phyloP scores from a whole-genome alignment of 345 rosid genomes.

The Rubroshorea leprosula region DNA sequence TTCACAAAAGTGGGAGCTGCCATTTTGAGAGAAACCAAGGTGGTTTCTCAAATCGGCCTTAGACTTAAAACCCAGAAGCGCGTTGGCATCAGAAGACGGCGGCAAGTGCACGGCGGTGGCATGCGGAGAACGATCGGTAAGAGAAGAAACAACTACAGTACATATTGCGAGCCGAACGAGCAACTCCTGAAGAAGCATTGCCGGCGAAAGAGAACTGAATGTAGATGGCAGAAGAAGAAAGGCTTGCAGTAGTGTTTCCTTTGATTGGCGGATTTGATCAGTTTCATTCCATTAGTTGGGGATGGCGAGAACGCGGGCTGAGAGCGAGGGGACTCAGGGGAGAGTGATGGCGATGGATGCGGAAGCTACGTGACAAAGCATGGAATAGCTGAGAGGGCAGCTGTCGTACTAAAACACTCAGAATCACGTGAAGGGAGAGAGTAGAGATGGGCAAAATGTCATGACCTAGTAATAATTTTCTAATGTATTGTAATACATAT shows the following conservation, averaged over 20 bases:
- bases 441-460: neutral
- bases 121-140: conserved; percentile 7
- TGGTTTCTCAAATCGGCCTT: conserved; percentile 53
- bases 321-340: neutral
- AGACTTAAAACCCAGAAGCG: conserved; percentile 64
- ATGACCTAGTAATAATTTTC: too few species aligned
- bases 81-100: conserved; percentile 43
- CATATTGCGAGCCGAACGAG: conserved; percentile 18
- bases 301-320: neutral
- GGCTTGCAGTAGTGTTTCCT: neutral
- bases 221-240: neutral
- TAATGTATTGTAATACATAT: too few species aligned
- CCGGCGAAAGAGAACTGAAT: conserved; percentile 1
- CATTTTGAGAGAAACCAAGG: conserved; percentile 32
- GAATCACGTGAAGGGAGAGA: conserved; percentile 66
- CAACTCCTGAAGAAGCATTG: conserved; percentile 22
- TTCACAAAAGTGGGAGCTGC: conserved; percentile 38
- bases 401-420: conserved; percentile 43
- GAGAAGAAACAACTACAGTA: conserved; percentile 13
- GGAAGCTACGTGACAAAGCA: conserved; percentile 38
- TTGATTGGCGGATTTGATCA: conserved; percentile 6
- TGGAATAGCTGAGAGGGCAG: conserved; percentile 32
- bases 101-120: conserved; percentile 7
- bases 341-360: conserved; percentile 13
- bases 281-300: conserved; percentile 9